Percentiles rank a stretch among this genome's conserved stretches.
phyloP scores from a whole-genome alignment of 164 flowering plant species.

The Piper longum region DNA sequence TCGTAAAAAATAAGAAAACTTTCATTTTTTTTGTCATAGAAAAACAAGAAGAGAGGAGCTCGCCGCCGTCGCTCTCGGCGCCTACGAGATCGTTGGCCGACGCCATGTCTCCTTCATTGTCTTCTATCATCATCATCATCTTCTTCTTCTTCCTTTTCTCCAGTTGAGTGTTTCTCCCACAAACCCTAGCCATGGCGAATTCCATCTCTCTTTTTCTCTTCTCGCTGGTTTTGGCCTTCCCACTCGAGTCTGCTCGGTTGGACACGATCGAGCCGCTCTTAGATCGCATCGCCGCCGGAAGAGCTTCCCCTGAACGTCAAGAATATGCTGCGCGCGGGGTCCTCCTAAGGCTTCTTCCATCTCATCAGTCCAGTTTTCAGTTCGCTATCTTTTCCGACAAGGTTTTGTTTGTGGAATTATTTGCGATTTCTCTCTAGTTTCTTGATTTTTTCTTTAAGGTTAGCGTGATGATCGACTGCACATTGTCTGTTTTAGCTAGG shows the following conservation, averaged over 20 bases:
- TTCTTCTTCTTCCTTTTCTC: too few relatives aligned
- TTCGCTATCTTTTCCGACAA: constrained; percentile 61
- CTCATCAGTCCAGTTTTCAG: constrained; percentile 56
- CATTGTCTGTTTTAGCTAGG: background rate
- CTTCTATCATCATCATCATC: too few relatives aligned
- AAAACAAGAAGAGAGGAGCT: too few relatives aligned
- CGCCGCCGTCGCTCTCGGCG: too few relatives aligned
- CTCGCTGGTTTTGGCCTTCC: background rate
- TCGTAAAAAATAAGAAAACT: too few relatives aligned
- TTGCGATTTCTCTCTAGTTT: background rate
- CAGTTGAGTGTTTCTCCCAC: background rate
- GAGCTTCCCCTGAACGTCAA: constrained; percentile 39
- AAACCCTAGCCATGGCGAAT: constrained; percentile 1
- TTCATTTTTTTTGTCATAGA: too few relatives aligned
- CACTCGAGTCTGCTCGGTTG: background rate
- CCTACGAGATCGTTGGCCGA: too few relatives aligned
- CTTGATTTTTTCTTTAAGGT: background rate
- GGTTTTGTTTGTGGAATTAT: background rate
- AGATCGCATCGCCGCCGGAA: constrained; percentile 33
- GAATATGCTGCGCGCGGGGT: constrained; percentile 60
- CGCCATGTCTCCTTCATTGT: too few relatives aligned
- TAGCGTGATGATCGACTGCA: background rate
- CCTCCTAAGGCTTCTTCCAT: constrained; percentile 54
- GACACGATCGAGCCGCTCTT: constrained; percentile 29
- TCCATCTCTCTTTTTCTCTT: background rate